Evolutionary conservation across 73 alveolate genomes (phyloP), one percentile per base, ranked within the genome.

Genomic region (Urostyla sp.): DNA sequence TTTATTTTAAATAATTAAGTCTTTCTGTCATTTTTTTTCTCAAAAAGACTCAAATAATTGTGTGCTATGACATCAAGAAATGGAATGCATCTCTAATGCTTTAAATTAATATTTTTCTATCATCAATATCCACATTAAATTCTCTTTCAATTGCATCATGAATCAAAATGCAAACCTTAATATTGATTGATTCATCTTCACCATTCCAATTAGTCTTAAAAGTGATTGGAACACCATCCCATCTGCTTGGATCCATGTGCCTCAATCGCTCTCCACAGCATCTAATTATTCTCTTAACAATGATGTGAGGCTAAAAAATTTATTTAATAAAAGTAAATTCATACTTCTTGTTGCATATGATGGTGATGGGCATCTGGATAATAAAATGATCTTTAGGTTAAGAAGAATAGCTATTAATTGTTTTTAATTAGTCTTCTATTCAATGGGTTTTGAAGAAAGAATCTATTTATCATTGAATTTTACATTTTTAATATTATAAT

Each of bases 101-200:
- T 40, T 87, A 51, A 26, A 93, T 88, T 46, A 93, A 63, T 51
- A 90, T 80, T 67, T 87, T 91, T 55, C 92, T 85, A 63, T 94
- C 98, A 67, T 91, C 91, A 63, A 94, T 80, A 72, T 94, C 97
- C 37, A 94, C 69, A 37, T 93, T 91, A 82, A 94, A 94, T 66
- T 94, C 98, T 52, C 92, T 91, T 74, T 94, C 98, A n/a, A 94
- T 74, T 18, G 93, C 93, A 50, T 94, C 98, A 59, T 94, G 98
- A 43, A 94, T 77, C 21, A 89, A 89, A 36, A 91, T 72, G 84
- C 96, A 91, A 16, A 95, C 88, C 48, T 94, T 92, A 37, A 94
- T 79, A 74, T 91, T 96, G 34, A 89, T 85, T n/a, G 32, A 73
- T 32, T 90, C 97, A 48, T 61, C 72, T 35, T 85, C 95, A 23